Evolutionary conservation across 139 green algal species (phyloP), one percentile per base, ranked within the genome.

Genomic region (Haematococcus lacustris): DNA sequence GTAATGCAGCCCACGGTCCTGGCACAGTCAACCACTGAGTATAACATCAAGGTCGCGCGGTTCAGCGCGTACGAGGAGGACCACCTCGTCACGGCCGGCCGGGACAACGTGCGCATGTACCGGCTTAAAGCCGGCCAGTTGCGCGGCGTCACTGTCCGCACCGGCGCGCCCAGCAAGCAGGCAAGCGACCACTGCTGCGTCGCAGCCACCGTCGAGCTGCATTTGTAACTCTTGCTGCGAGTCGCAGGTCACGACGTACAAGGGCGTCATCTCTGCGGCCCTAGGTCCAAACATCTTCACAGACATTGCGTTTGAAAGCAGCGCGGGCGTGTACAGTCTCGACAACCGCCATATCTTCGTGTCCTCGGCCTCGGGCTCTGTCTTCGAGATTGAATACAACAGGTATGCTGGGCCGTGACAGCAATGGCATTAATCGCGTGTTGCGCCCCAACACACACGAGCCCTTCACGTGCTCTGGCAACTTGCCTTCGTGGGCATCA

Each of bases 271-370:
- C n/a, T 74, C 70, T 0, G 75, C 75, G 13, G 75, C 73, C 1
- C 64, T 83, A 32, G 82, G 79, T 7, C 78, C 75, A 43, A 91
- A 92, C 71, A 85, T 91, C 34, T 96, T 94, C 82, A 94, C 89
- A 0, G 85, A 90, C 81, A 86, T 96, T 59, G 89, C 86, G 25
- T 94, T 88, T 71, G 86, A 95, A 81, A 72, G 62, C 6, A 73
- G 69, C 7, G 66, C 74, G 51, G 75, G 79, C 13, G 62, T 80
- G 35, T 78, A 78, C 41, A 47, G 47, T 3, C 50, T 68, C 5
- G 78, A 79, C 9, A 61, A 60, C 0, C 70, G 62, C 13, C 68
- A 75, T 47, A 47, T 84, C 17, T 91, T 82, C 72, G 85, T 90
- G 0, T 76, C 83, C 5, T 88, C 76, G 17, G 83, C 83, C 28